Conservation (phyloP, 2,329 filamentous ascomycete genomes). For the Penicillium concentricum region DNA sequence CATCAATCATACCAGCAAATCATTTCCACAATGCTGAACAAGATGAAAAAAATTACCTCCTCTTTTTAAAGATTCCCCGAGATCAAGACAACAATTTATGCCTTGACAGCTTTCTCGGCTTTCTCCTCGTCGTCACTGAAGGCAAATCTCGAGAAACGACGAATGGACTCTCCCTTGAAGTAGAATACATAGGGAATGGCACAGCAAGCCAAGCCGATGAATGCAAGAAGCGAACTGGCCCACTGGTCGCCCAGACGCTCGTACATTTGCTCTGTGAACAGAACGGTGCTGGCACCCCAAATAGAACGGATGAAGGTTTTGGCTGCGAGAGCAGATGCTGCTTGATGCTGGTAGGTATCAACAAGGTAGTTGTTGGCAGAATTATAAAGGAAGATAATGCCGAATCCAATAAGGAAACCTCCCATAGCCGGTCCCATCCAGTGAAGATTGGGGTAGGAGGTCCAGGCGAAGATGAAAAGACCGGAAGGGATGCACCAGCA, state of each 20-base stretch:
- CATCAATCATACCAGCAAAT: slow-evolving; percentile 3
- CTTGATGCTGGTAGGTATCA: slow-evolving; percentile 69
- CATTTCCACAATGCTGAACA: neutral
- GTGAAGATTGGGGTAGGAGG: slow-evolving; percentile 62
- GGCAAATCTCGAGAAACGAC: slow-evolving; percentile 68
- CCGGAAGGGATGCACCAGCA: slow-evolving; percentile 72
- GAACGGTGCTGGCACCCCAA: slow-evolving; percentile 74
- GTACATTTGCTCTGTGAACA: slow-evolving; percentile 85
- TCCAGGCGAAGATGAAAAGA: slow-evolving; percentile 68
- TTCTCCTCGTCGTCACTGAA: slow-evolving; percentile 60
- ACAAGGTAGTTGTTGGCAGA: slow-evolving; percentile 72
- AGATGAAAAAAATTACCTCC: neutral
- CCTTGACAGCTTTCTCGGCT: slow-evolving; percentile 20
- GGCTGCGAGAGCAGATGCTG: slow-evolving; percentile 75
- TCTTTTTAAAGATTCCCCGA: neutral
- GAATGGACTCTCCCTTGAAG: slow-evolving; percentile 69
- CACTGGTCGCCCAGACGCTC: slow-evolving; percentile 69
- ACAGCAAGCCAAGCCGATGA: slow-evolving; percentile 74
- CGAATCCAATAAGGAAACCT: slow-evolving; percentile 71
- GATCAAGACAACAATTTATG: slow-evolving; percentile 3
- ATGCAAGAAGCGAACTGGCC: slow-evolving; percentile 71
- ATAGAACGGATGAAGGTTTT: slow-evolving; percentile 78
- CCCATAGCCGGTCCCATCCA: slow-evolving; percentile 73
- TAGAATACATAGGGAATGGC: slow-evolving; percentile 82
- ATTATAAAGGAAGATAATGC: slow-evolving; percentile 83